These are phyloP conservation scores for Cercospora brassicicola DNA, from an alignment of 2,329 filamentous ascomycete species.

Conservation along the genomic window DNA sequence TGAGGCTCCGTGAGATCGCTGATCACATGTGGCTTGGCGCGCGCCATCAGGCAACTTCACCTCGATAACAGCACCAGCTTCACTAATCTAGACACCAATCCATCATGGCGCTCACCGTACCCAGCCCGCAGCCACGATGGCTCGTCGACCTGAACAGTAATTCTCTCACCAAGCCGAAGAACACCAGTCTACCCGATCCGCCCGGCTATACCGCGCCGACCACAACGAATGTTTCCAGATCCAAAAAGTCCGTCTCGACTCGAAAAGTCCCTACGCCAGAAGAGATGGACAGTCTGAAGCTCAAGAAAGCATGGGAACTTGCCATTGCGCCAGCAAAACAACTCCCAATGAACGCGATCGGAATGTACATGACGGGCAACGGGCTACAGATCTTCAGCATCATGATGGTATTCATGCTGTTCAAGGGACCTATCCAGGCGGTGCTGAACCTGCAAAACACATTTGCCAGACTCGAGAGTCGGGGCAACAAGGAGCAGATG, in stretches of 20 bases:
- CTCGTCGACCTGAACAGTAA: conserved; percentile 74
- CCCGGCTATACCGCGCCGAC: conserved; percentile 69
- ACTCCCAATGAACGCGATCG: conserved; percentile 96
- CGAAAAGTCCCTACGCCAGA: conserved; percentile 71
- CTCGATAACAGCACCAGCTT: conserved; percentile 1
- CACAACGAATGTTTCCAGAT: conserved; percentile 23
- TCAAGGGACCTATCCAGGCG: conserved; percentile 91
- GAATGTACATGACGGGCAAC: conserved; percentile 99
- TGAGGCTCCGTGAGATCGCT: conserved; percentile 6
- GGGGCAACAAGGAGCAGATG: conserved; percentile 70
- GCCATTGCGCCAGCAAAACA: conserved; percentile 90
- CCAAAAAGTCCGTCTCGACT: conserved; percentile 35
- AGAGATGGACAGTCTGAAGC: conserved; percentile 91
- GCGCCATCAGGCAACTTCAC: conserved; percentile 4
- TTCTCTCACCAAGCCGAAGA: conserved; percentile 65
- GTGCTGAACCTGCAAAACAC: conserved; percentile 78
- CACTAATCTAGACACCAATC: background rate
- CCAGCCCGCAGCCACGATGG: conserved; percentile 69
- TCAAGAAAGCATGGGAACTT: conserved; percentile 99
- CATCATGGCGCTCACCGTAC: conserved; percentile 35
- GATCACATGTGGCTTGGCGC: conserved; percentile 12
- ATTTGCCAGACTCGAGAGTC: conserved; percentile 89
- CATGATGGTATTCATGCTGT: conserved; percentile 99
- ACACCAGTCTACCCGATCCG: conserved; percentile 73
- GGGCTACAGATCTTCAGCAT: conserved; percentile 98